Conservation (phyloP, 2,329 filamentous ascomycete species). For the Ceratocystis colombiana region DNA sequence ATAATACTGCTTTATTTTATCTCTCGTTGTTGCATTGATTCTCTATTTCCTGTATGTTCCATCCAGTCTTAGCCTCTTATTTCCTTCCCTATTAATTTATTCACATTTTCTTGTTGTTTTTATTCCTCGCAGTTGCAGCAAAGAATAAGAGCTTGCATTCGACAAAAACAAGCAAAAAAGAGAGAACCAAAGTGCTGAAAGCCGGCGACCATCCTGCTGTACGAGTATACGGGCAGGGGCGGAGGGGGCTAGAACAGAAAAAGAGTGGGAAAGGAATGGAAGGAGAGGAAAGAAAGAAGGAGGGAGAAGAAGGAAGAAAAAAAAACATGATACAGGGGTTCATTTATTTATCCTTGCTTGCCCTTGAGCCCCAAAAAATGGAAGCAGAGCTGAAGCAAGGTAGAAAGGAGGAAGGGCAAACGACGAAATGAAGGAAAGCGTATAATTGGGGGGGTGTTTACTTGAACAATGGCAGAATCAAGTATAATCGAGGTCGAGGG, state of each 20-base stretch:
- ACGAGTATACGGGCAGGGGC: not conserved
- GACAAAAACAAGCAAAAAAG: not conserved
- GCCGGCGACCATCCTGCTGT: not conserved
- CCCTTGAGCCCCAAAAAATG: not conserved
- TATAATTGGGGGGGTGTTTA: not conserved
- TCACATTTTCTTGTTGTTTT: not conserved
- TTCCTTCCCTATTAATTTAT: not conserved
- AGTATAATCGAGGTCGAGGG: no score
- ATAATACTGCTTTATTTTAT: not conserved
- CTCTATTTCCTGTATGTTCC: not conserved
- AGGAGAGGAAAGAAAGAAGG: not conserved
- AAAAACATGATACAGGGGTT: conserved; percentile 3
- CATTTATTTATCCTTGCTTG: not conserved
- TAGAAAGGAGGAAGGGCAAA: not conserved
- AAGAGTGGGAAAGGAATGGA: conserved; percentile 1
- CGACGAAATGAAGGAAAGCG: not conserved
- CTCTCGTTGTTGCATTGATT: not conserved
- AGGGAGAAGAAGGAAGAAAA: conserved; percentile 5
- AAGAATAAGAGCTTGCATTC: not conserved
- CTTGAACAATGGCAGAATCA: not conserved
- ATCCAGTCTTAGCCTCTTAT: not conserved
- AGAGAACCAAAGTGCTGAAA: not conserved
- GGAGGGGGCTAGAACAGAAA: conserved; percentile 5
- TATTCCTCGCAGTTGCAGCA: not conserved
- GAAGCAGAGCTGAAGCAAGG: not conserved